Evolutionary conservation across 108 stramenopile genomes (phyloP), one percentile per base, ranked within the genome.

Genomic region (Cyclostephanos invisitatus): DNA sequence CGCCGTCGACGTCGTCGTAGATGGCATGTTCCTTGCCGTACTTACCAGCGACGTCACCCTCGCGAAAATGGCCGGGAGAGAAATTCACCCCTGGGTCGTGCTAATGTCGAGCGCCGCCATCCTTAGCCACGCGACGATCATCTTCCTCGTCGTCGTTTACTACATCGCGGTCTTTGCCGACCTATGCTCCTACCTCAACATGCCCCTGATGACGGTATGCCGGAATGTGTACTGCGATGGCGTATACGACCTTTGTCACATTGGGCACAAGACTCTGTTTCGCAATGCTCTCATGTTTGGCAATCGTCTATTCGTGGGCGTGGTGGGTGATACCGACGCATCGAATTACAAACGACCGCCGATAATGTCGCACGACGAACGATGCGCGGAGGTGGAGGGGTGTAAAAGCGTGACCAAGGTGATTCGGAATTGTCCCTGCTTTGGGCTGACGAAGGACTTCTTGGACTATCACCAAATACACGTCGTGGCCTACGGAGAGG

Each of bases 401-500:
- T 93, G 91, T 82, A 96, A 96, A 68, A 87, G 88, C 49, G 95
- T 96, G 42, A 93, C 92, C 5, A 96, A 94, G 71, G 92, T 96
- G 62, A 93, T 96, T 49, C 86, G 79, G 12, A 88, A 96, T 73
- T 87, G 89, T 37, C 95, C 95, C 5, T 96, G 95, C 64, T 91
- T 92, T 71, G 95, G 92, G 9, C 62, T 96, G 36, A 91, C 91
- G 2, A 60, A 83, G 59, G 95, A 91, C 54, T 96, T 96, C 68
- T 58, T 96, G 48, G 90, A 92, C 57, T 81, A 85, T 55, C 95
- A 96, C 79, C 92, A 93, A 72, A 96, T 96, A 68, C 95, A 96
- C 72, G 85, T 92, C 17, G 95, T 96, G 6, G 91, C 92, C 12
- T 93, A 81, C 68, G 95, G 95, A 11, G 84, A 90, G 63, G 95